Evolutionary conservation across 345 rosid genomes (phyloP).

Genomic region (Durio zibethinus): DNA sequence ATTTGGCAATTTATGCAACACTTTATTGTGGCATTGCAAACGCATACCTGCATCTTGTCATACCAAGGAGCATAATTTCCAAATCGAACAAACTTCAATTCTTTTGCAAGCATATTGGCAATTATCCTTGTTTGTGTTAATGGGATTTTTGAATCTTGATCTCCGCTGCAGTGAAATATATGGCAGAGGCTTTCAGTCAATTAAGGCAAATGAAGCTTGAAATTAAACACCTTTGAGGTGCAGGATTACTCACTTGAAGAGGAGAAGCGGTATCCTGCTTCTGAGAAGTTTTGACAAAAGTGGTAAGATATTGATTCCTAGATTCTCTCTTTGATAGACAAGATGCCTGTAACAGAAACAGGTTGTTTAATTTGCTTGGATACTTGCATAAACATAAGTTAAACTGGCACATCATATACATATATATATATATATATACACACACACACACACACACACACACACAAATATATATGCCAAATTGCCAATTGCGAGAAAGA

Average conservation of each 20-base stretch:
- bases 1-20: no score
- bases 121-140: slow-evolving; percentile 3
- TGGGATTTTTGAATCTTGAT: slow-evolving; percentile 9
- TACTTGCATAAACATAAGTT: neutral
- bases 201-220: neutral
- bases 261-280: neutral
- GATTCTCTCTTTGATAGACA: neutral
- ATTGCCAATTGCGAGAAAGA: neutral
- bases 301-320: slow-evolving; percentile 1
- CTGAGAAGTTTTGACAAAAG: slow-evolving; percentile 6
- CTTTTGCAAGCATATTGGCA: neutral
- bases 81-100: neutral
- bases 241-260: neutral
- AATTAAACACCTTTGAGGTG: neutral
- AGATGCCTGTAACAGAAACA: neutral
- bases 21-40: no score
- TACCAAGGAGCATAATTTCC: slow-evolving; percentile 1
- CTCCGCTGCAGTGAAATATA: neutral
- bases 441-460: no score
- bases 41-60: neutral
- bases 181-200: neutral
- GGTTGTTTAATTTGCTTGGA: neutral
- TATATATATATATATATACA: no score
- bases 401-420: neutral
- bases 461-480: no score